These are phyloP conservation scores for Harrya chromipes DNA, from an alignment of 768 basidiomycete species.

Conservation along the genomic window DNA sequence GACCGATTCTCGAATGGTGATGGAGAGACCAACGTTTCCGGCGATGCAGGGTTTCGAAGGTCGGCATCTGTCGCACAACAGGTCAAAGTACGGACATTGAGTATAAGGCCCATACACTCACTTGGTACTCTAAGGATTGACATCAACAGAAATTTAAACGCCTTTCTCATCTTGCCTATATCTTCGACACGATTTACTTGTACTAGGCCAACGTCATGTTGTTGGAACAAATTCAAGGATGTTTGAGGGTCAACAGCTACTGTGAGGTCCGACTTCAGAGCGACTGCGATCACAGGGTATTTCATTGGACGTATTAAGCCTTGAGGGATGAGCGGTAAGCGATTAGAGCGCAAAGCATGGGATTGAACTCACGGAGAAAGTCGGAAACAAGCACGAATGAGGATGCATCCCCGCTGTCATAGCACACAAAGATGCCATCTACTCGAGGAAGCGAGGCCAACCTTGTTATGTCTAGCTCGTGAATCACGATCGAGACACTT, in stretches of 20 bases:
- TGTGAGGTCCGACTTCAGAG: constrained; percentile 80
- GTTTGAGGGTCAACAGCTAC: constrained; percentile 54
- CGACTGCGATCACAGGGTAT: constrained; percentile 70
- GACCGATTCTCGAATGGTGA: constrained; percentile 53
- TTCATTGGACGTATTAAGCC: constrained; percentile 56
- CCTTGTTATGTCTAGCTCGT: constrained; percentile 56
- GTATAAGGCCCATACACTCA: constrained; percentile 19
- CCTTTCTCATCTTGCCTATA: constrained; percentile 67
- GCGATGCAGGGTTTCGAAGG: constrained; percentile 72
- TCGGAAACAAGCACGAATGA: constrained; percentile 68
- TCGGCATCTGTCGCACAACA: constrained; percentile 35
- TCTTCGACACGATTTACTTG: constrained; percentile 61
- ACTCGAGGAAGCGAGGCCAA: constrained; percentile 56
- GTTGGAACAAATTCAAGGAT: constrained; percentile 48
- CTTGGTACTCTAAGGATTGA: constrained; percentile 51
- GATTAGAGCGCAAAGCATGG: constrained; percentile 1
- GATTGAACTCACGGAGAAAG: constrained; percentile 60
- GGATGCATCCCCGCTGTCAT: constrained; percentile 60
- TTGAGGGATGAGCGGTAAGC: constrained; percentile 28
- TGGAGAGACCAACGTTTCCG: constrained; percentile 49
- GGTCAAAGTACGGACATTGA: constrained; percentile 8
- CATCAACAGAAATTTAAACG: constrained; percentile 72
- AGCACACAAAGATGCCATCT: constrained; percentile 84
- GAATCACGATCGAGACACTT: constrained; percentile 46
- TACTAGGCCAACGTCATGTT: constrained; percentile 75